These are phyloP conservation scores for Neurospora sp. DNA, from an alignment of 495 filamentous ascomycete species.

Conservation along the genomic window DNA sequence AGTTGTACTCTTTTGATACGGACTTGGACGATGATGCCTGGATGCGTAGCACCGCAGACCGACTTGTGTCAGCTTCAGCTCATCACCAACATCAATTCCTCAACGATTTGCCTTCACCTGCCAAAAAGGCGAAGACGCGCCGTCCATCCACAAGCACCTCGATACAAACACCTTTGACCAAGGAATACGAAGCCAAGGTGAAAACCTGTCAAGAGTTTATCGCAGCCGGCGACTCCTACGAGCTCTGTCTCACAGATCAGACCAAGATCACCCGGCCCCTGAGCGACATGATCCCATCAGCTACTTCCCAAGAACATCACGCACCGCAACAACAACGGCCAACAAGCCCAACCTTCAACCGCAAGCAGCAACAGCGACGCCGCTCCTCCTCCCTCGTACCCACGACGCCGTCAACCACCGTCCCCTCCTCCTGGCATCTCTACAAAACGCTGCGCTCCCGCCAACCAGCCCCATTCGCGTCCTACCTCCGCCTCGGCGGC, in stretches of 20 bases:
- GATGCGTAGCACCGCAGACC: slow-evolving; percentile 19
- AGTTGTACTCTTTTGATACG: slow-evolving; percentile 28
- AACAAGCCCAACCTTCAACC: slow-evolving; percentile 6
- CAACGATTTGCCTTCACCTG: not conserved
- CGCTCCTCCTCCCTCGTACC: not conserved
- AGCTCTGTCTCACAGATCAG: slow-evolving; percentile 78
- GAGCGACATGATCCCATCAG: slow-evolving; percentile 44
- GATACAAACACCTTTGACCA: slow-evolving; percentile 37
- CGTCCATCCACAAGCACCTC: slow-evolving; percentile 13
- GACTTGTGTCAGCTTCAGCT: slow-evolving; percentile 16
- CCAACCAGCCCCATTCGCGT: slow-evolving; percentile 82
- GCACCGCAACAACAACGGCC: slow-evolving; percentile 3
- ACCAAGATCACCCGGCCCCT: slow-evolving; percentile 44
- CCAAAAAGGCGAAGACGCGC: slow-evolving; percentile 4
- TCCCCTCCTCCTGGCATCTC: slow-evolving; percentile 49
- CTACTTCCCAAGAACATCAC: slow-evolving; percentile 28
- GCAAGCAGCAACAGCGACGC: slow-evolving; percentile 1
- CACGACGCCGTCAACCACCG: not conserved
- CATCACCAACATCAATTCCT: not conserved
- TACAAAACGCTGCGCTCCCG: slow-evolving; percentile 58
- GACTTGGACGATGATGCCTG: slow-evolving; percentile 22
- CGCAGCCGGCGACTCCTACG: slow-evolving; percentile 76
- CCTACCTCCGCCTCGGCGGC: slow-evolving; percentile 61
- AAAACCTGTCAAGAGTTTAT: slow-evolving; percentile 61
- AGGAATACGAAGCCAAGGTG: slow-evolving; percentile 54